A percentile compares a stretch with the other conserved stretches of the same genome.
Evolutionary conservation across 2,329 filamentous ascomycete species (phyloP).

Genomic region (Trichoderma sp.): DNA sequence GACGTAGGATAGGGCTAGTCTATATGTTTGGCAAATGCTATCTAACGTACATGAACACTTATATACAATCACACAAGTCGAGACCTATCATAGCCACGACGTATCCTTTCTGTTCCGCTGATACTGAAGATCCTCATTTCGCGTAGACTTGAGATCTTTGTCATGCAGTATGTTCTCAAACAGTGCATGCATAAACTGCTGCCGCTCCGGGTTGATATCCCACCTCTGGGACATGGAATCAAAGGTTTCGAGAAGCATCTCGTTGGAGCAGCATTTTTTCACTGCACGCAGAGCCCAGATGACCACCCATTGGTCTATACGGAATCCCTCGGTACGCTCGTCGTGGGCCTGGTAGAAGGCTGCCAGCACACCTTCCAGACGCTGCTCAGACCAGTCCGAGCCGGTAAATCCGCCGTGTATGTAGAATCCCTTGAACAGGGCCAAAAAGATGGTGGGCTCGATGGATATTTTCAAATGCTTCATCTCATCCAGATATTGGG

Average conservation of each 20-base stretch:
- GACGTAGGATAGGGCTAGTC: neutral
- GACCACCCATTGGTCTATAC: constrained; percentile 60
- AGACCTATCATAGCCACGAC: constrained; percentile 29
- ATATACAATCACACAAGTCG: constrained; percentile 3
- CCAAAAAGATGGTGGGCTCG: constrained; percentile 74
- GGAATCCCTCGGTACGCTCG: constrained; percentile 44
- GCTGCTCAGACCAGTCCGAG: constrained; percentile 68
- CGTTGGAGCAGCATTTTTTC: constrained; percentile 53
- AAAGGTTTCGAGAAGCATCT: constrained; percentile 55
- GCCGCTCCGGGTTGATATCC: constrained; percentile 41
- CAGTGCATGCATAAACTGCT: constrained; percentile 48
- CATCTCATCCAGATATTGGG: constrained; percentile 78
- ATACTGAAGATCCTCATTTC: constrained; percentile 28
- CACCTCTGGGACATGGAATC: constrained; percentile 48
- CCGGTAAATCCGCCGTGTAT: constrained; percentile 63
- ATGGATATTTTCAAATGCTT: constrained; percentile 63
- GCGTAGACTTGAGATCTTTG: constrained; percentile 32
- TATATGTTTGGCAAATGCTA: constrained; percentile 3
- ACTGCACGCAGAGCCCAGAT: constrained; percentile 64
- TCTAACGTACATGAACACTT: constrained; percentile 3
- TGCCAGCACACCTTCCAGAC: constrained; percentile 66
- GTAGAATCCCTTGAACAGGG: constrained; percentile 79
- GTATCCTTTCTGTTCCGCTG: constrained; percentile 31
- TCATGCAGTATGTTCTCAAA: constrained; percentile 43
- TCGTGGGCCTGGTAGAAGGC: constrained; percentile 60